Evolutionary conservation across 148 eudicot species (phyloP), one percentile per base, ranked within the genome.

Genomic region (Amaranthus hypochondriacus): DNA sequence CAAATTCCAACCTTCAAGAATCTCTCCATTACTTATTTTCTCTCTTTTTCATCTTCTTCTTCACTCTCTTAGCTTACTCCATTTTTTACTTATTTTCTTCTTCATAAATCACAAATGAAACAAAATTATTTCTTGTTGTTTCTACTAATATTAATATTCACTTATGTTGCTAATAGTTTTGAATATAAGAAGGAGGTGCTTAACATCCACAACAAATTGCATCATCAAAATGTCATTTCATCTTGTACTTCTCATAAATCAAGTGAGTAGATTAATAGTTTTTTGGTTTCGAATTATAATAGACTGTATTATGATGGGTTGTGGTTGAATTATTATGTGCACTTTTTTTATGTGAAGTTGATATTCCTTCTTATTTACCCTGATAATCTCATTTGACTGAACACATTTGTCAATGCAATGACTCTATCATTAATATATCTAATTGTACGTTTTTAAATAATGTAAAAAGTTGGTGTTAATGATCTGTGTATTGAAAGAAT

Each of bases 1-100:
- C 70, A 66, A 67, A 57, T 46, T 79, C 82, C 78, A 79, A 75
- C 75, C 57, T 58, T 14, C 48, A 69, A 62, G 66, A 62, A 74
- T 79, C 77, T 73, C 70, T 56, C 59, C 46, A 10, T 53, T 61
- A 11, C 56, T 63, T 53, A 53, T 64, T 42, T 58, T 66, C 55
- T 56, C 42, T 53, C 49, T 49, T 10, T 43, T 49, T 49, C 6
- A 43, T 5, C 57, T 3, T 59, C 57, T 51, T 62, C 48, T n/a
- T 51, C 52, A 3, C n/a, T 3, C 48, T 3, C 44, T 18, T 9
- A 18, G 18, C 18, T 67, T 3, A 9, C 14, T 14, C 7, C 62
- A 14, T 8, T 0, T 46, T 54, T 6, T 2, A 6, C 10, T 28
- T 44, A 15, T 12, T 39, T 8, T 39, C 5, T 28, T 59, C 14